Evolutionary conservation across 2,329 filamentous ascomycete genomes (phyloP).

Genomic region (Bertia moriformis): DNA sequence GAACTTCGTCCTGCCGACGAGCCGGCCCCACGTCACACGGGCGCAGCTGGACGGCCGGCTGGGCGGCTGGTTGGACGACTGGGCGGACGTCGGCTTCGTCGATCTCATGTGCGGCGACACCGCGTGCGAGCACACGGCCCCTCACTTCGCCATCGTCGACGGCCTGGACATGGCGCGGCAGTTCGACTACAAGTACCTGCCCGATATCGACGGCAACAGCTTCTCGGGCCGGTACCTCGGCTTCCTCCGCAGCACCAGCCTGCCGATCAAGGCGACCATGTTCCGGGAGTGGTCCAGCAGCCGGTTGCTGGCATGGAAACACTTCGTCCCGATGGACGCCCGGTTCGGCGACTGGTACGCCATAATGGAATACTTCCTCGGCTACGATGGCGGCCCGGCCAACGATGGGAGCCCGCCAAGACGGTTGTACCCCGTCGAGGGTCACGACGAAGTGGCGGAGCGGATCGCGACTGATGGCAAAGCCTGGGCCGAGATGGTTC

Average conservation of each 20-base stretch:
- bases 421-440: slow-evolving; percentile 15
- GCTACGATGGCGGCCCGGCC: slow-evolving; percentile 26
- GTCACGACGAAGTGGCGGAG: slow-evolving; percentile 42
- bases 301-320: slow-evolving; percentile 60
- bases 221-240: slow-evolving; percentile 56
- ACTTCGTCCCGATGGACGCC: slow-evolving; percentile 70
- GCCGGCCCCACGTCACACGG: slow-evolving; percentile 29
- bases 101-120: slow-evolving; percentile 33
- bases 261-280: slow-evolving; percentile 66
- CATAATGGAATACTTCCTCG: slow-evolving; percentile 62
- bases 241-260: slow-evolving; percentile 53
- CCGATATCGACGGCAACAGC: slow-evolving; percentile 64
- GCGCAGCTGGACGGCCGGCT: slow-evolving; percentile 27
- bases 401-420: slow-evolving; percentile 5
- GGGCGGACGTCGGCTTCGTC: slow-evolving; percentile 35
- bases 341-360: slow-evolving; percentile 59
- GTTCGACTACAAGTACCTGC: slow-evolving; percentile 52
- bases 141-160: slow-evolving; percentile 23
- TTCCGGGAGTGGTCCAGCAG: slow-evolving; percentile 73
- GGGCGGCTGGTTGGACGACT: slow-evolving; percentile 30
- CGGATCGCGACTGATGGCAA: slow-evolving; percentile 52
- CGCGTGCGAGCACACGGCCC: slow-evolving; percentile 30
- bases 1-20: slow-evolving; percentile 37
- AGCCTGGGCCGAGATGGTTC: slow-evolving; percentile 52
- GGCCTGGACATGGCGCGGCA: slow-evolving; percentile 32